phyloP scores from a whole-genome alignment of 345 rosid genomes.

The Microthlaspi erraticum region DNA sequence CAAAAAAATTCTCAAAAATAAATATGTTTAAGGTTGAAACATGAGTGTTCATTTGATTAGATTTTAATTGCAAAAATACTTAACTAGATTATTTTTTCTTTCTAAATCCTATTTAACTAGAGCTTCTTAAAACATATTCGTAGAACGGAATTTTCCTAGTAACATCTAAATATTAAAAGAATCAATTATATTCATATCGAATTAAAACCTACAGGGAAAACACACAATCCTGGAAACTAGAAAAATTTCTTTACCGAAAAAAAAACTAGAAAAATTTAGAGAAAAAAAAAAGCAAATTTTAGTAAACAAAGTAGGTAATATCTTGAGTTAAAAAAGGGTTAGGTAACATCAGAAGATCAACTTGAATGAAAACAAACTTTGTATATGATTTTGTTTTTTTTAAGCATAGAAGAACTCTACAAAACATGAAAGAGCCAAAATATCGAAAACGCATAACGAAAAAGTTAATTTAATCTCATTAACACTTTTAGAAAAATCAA shows the following conservation, averaged over 20 bases:
- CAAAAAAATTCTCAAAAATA: neutral
- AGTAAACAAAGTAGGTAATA: slow-evolving; percentile 25
- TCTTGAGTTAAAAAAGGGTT: neutral
- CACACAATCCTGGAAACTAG: neutral
- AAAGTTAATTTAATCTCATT: slow-evolving; percentile 15
- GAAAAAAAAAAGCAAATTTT: slow-evolving; percentile 1
- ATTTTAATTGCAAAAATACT: neutral
- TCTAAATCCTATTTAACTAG: neutral
- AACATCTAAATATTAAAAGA: neutral
- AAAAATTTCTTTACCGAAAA: neutral
- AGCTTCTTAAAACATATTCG: slow-evolving; percentile 7
- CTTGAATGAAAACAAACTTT: slow-evolving; percentile 19
- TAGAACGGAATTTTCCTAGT: neutral
- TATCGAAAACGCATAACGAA: slow-evolving; percentile 26
- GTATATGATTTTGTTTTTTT: slow-evolving; percentile 24
- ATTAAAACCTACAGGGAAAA: neutral
- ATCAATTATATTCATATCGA: neutral
- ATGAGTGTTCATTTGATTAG: slow-evolving; percentile 1
- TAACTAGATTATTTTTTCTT: neutral
- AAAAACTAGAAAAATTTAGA: neutral
- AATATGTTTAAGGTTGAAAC: neutral
- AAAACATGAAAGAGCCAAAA: slow-evolving; percentile 36
- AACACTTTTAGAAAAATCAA: slow-evolving; percentile 4
- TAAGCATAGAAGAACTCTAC: slow-evolving; percentile 35
- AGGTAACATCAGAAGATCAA: slow-evolving; percentile 2